Evolutionary conservation across 1,284 basidiomycete genomes (phyloP).

Genomic region (Cutaneotrichosporon sp.): DNA sequence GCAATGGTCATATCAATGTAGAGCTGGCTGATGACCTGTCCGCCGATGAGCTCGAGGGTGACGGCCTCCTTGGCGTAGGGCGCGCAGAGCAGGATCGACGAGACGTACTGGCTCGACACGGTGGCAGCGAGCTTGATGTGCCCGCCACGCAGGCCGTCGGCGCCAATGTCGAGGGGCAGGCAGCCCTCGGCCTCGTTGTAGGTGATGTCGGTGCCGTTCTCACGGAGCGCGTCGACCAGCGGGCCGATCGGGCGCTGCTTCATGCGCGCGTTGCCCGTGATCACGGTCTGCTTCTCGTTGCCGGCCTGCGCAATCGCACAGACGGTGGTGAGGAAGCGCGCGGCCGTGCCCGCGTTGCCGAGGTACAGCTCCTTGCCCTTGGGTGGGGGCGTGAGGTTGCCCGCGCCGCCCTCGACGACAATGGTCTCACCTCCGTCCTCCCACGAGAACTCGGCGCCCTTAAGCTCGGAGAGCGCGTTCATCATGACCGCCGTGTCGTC

Average conservation of each 20-base stretch:
- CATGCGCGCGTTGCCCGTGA: conserved; percentile 98
- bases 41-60: conserved; percentile 85
- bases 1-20: conserved; percentile 99
- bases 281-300: conserved; percentile 62
- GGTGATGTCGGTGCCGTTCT: conserved; percentile 76
- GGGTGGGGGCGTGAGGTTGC: conserved; percentile 73
- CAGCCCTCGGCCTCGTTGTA: conserved; percentile 82
- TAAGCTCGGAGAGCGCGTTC: conserved; percentile 82
- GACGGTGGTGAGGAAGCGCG: conserved; percentile 95
- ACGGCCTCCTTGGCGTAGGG: conserved; percentile 84
- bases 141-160: conserved; percentile 81
- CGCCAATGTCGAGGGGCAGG: conserved; percentile 82
- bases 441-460: conserved; percentile 88
- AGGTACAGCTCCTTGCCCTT: conserved; percentile 89
- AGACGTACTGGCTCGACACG: conserved; percentile 98
- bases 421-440: conserved; percentile 92
- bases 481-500: conserved; percentile 99
- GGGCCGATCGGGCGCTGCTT: conserved; percentile 94
- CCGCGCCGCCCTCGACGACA: conserved; percentile 84
- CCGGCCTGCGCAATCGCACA: conserved; percentile 73
- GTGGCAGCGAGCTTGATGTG: conserved; percentile 86
- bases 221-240: conserved; percentile 85
- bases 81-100: conserved; percentile 91
- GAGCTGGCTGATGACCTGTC: conserved; percentile 94
- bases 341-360: conserved; percentile 96